Evolutionary conservation across 768 basidiomycete species (phyloP), one percentile per base, ranked within the genome.

Genomic region (Suillus bovinus): DNA sequence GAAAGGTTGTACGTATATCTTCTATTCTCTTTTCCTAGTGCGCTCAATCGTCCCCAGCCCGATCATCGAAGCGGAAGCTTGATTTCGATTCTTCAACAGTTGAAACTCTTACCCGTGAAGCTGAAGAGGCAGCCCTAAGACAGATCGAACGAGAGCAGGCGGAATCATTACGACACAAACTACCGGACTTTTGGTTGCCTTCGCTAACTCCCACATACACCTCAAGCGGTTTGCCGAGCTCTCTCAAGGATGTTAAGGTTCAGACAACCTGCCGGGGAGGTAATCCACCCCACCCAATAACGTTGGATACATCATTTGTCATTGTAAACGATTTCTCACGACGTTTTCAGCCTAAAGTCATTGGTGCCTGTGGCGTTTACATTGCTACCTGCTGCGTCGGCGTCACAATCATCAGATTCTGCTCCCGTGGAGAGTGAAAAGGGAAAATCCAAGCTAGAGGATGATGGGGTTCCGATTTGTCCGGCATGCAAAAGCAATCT

Each of bases 131-230:
- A 22, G 97, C 97, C 0, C 77, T 96, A 55, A 82, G 82, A 36
- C 79, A 89, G 68, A 93, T 98, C 53, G 92, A 94, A 70, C 81
- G 82, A 38, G 94, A 97, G 72, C 91, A 93, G 67, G 89, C 90
- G 0, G 94, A 94, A 64, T 84, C 89, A 4, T 78, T 96, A 61
- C 91, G 89, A 63, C 84, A 86, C 63, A 97, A 98, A 74, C 83
- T 99, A 3, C 95, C 97, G 2, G 95, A 97, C 69, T 99, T 97
- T 73, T 99, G 97, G 97, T 81, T 99, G 42, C 95, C 95, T 3
- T 94, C 92, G 0, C 77, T 98, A 29, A 95, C 96, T 0, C 96
- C 96, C 0, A 96, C 84, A 50, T 86, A 91, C 74, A 77, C 84
- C 27, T 80, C 90, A 36, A 80, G 71, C 55, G 86, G 86, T 0